phyloP scores from a whole-genome alignment of 1,139 yeast genomes.

The Scheffersomyces titani region DNA sequence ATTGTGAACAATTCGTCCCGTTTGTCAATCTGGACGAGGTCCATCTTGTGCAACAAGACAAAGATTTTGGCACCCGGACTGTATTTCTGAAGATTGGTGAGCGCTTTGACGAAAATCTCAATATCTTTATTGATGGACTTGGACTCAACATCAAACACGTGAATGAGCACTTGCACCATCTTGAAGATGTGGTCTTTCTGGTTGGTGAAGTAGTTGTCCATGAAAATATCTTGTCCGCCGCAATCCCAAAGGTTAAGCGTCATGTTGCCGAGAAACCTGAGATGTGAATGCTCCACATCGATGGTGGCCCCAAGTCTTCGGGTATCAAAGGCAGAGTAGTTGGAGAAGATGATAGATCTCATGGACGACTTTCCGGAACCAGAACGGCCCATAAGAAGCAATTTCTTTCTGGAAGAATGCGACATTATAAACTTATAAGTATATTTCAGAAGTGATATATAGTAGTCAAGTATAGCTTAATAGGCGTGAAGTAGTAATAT shows the following conservation, averaged over 20 bases:
- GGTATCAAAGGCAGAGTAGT: conserved; percentile 96
- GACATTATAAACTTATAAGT: conserved; percentile 17
- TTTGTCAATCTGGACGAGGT: conserved; percentile 84
- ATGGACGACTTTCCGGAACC: conserved; percentile 98
- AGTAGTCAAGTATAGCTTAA: not conserved
- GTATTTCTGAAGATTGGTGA: conserved; percentile 78
- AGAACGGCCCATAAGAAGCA: conserved; percentile 76
- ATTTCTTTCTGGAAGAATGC: conserved; percentile 41
- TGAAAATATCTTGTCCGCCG: conserved; percentile 96
- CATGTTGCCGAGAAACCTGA: conserved; percentile 91
- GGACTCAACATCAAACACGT: conserved; percentile 94
- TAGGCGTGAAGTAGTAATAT: not conserved
- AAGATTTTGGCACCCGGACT: conserved; percentile 92
- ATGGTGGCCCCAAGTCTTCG: conserved; percentile 95
- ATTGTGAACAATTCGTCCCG: conserved; percentile 79
- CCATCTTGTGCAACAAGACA: conserved; percentile 94
- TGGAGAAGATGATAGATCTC: conserved; percentile 93
- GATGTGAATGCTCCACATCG: conserved; percentile 95
- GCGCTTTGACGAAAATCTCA: conserved; percentile 83
- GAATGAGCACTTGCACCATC: conserved; percentile 95
- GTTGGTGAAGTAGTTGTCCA: conserved; percentile 88
- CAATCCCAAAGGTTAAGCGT: conserved; percentile 97
- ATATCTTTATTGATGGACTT: conserved; percentile 91
- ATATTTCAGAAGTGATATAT: not conserved
- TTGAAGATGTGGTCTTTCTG: conserved; percentile 91